Percentiles rank a stretch among this genome's conserved stretches.
Evolutionary conservation across 345 rosid genomes (phyloP).

Genomic region (Populus ilicifolia): DNA sequence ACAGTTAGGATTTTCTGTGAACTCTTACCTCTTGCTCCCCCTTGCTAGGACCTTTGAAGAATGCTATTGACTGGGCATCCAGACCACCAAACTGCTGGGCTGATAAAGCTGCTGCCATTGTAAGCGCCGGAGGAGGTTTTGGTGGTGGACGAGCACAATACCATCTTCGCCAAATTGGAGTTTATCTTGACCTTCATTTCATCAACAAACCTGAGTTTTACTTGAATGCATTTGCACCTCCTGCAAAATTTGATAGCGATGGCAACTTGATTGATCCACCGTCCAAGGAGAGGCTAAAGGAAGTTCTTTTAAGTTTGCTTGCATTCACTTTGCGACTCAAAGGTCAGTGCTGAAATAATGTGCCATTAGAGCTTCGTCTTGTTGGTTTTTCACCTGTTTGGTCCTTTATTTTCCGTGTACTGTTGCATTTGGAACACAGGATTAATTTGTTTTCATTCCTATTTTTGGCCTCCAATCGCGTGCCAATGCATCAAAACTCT

Average conservation of each 20-base stretch:
- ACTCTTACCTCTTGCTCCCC: neutral
- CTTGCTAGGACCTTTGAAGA: constrained; percentile 69
- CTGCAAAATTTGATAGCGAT: constrained; percentile 64
- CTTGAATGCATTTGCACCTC: constrained; percentile 66
- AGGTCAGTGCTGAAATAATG: constrained; percentile 19
- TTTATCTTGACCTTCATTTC: constrained; percentile 77
- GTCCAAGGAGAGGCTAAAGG: constrained; percentile 43
- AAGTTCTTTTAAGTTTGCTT: constrained; percentile 56
- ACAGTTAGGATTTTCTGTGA: neutral
- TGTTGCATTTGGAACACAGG: neutral
- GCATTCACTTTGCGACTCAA: constrained; percentile 52
- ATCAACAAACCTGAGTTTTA: constrained; percentile 80
- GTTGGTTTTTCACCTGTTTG: neutral
- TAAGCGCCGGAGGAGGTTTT: constrained; percentile 62
- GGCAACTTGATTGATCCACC: constrained; percentile 61
- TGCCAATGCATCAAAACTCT: neutral
- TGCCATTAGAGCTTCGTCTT: neutral
- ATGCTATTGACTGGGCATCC: constrained; percentile 91
- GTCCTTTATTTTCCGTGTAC: neutral
- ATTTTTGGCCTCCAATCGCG: neutral
- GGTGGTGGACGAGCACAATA: constrained; percentile 63
- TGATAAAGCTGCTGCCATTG: constrained; percentile 76
- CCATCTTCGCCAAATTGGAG: constrained; percentile 86
- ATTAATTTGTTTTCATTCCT: neutral
- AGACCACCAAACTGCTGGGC: constrained; percentile 80